Conservation (phyloP, 768 basidiomycete genomes). For the Boletus rufocinnamomeus region DNA sequence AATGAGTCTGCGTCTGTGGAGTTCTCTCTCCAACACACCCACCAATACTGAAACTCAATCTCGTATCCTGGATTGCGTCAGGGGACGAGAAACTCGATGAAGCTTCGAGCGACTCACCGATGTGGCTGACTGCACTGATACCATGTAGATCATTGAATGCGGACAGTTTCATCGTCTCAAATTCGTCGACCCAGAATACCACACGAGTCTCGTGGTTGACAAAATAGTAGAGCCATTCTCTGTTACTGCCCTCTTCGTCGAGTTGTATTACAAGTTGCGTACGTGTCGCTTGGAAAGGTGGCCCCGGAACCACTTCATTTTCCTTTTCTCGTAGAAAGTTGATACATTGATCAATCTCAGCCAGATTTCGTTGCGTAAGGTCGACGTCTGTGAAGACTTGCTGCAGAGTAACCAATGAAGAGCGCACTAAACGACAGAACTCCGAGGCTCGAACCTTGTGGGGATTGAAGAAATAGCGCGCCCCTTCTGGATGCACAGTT, state of each 20-base stretch:
- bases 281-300: too few relatives aligned
- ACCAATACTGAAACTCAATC: not conserved
- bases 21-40: not conserved
- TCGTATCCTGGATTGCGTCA: not conserved
- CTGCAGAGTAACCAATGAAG: not conserved
- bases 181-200: not conserved
- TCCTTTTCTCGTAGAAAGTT: not conserved
- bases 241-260: not conserved
- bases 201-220: not conserved
- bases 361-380: not conserved
- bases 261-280: not conserved
- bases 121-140: not conserved
- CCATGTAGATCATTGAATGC: not conserved
- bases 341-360: not conserved
- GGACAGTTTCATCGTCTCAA: not conserved
- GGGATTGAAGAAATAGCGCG: not conserved
- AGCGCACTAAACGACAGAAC: not conserved
- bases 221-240: not conserved
- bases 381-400: not conserved
- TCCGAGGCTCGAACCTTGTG: not conserved
- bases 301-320: not conserved
- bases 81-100: too few relatives aligned
- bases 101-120: not conserved
- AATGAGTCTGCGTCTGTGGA: not conserved
- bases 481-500: not conserved